Percentiles rank a stretch among this genome's conserved stretches.
Conservation (phyloP, 2,329 filamentous ascomycete species). For the Penicillium aurantiogriseum region DNA sequence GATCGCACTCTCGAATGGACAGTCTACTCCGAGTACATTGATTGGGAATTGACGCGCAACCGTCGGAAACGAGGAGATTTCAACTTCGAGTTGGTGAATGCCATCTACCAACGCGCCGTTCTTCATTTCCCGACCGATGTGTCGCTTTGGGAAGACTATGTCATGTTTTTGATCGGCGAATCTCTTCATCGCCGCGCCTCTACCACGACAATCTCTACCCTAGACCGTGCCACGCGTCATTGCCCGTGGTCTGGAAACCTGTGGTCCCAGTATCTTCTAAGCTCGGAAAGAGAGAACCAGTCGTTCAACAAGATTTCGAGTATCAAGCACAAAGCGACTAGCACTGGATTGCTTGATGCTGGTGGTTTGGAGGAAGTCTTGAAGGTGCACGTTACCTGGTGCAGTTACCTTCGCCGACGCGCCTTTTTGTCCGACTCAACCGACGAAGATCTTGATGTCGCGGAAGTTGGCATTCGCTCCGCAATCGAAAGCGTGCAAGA, state of each 20-base stretch:
- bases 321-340: constrained; percentile 90
- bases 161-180: constrained; percentile 66
- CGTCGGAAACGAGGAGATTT: constrained; percentile 54
- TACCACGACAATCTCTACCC: constrained; percentile 62
- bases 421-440: constrained; percentile 72
- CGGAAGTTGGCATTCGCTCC: constrained; percentile 82
- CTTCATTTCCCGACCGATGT: constrained; percentile 71
- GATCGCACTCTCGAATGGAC: constrained; percentile 55
- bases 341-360: constrained; percentile 77
- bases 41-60: constrained; percentile 73
- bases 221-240: constrained; percentile 80
- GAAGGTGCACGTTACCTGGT: constrained; percentile 92
- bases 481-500: constrained; percentile 81
- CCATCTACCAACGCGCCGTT: constrained; percentile 76
- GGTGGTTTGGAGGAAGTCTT: constrained; percentile 84
- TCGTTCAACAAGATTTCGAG: constrained; percentile 78
- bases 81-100: constrained; percentile 55
- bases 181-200: constrained; percentile 48
- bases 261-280: constrained; percentile 86
- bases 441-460: constrained; percentile 83
- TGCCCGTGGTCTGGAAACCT: constrained; percentile 89
- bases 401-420: constrained; percentile 82
- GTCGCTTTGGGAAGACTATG: constrained; percentile 77
- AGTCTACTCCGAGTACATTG: constrained; percentile 67
- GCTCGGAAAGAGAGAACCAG: constrained; percentile 73